Evolutionary conservation across 306 rosid genomes (phyloP).

Genomic region (Chamaecrista fasciculata): DNA sequence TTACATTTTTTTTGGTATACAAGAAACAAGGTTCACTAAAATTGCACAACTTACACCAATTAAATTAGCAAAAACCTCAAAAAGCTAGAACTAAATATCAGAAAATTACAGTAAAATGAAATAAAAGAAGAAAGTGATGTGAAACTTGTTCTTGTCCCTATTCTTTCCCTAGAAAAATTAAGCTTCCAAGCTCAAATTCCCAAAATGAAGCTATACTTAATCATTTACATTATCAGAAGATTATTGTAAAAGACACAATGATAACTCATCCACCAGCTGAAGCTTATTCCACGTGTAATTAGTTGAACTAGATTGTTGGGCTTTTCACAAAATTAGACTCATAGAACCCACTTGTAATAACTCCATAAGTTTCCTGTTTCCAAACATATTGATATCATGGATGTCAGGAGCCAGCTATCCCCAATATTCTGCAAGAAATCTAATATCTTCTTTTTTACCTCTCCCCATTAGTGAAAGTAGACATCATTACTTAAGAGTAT

Average conservation of each 20-base stretch:
- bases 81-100: background rate
- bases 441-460: too few species aligned
- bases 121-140: background rate
- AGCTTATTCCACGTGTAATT: background rate
- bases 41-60: background rate
- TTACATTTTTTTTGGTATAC: background rate
- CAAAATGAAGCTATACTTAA: too few species aligned
- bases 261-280: too few species aligned
- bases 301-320: background rate
- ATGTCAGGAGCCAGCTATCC: too few species aligned
- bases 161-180: too few species aligned
- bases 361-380: too few species aligned
- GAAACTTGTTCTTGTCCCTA: background rate
- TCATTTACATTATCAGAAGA: too few species aligned
- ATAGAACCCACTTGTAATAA: background rate
- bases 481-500: too few species aligned
- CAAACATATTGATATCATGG: too few species aligned
- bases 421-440: too few species aligned
- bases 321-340: background rate
- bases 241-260: too few species aligned
- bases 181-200: too few species aligned
- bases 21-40: background rate
- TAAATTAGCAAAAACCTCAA: background rate
- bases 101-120: background rate
- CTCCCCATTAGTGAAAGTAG: background rate